phyloP scores from a whole-genome alignment of 2,329 filamentous ascomycete genomes.

The Graphilbum fragrans region DNA sequence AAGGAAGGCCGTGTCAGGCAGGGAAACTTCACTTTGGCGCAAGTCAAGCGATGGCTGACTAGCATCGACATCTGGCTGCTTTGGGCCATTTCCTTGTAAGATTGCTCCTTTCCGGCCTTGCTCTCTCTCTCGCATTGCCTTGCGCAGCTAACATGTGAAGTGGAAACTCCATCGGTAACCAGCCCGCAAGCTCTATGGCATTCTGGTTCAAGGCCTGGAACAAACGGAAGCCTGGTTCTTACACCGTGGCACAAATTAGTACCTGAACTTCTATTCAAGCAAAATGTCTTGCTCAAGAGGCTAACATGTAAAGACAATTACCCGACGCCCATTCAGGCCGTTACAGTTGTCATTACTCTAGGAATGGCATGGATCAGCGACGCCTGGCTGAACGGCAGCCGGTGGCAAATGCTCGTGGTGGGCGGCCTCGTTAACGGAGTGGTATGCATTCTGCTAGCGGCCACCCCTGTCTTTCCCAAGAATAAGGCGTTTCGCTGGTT shows the following conservation, averaged over 20 bases:
- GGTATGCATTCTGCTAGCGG: conserved; percentile 3
- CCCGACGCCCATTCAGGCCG: conserved; percentile 7
- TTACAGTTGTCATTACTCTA: not conserved
- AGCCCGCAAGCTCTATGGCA: conserved; percentile 6
- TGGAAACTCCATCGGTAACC: conserved; percentile 1
- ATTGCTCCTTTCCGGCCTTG: no score
- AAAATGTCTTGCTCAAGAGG: no score
- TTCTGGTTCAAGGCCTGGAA: conserved; percentile 11
- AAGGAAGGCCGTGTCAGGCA: conserved; percentile 8
- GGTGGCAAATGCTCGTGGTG: conserved; percentile 6
- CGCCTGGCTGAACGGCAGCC: conserved; percentile 1
- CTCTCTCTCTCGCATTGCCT: no score
- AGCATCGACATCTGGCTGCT: conserved; percentile 7
- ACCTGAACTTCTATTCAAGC: not conserved
- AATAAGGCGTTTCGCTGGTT: conserved; percentile 6
- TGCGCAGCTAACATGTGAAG: no score
- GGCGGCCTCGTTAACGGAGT: not conserved
- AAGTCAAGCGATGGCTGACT: conserved; percentile 3
- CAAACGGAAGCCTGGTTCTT: conserved; percentile 4
- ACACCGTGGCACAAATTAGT: conserved; percentile 8
- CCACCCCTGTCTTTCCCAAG: conserved; percentile 6
- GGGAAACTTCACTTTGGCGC: conserved; percentile 4
- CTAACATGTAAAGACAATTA: conserved; percentile 6
- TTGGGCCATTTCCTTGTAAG: conserved; percentile 6
- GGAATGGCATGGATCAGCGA: not conserved